phyloP scores from a whole-genome alignment of 2,329 filamentous ascomycete species.

The Paramyrothecium sp. region DNA sequence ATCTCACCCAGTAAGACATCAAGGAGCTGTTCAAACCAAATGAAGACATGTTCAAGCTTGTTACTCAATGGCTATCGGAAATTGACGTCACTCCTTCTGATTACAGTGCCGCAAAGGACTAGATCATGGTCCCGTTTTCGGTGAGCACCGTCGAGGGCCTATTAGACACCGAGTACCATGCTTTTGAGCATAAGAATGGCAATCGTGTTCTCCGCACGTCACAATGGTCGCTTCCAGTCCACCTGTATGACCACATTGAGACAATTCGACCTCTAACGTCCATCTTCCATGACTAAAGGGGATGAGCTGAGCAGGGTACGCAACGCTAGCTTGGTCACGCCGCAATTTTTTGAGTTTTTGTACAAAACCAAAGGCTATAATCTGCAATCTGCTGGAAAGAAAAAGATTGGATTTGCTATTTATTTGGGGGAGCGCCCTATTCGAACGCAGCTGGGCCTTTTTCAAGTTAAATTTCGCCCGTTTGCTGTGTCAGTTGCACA shows the following conservation, averaged over 20 bases:
- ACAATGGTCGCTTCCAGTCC: slow-evolving; percentile 3
- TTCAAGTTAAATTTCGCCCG: slow-evolving; percentile 1
- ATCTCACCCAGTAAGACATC: slow-evolving; percentile 3
- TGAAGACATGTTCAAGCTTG: slow-evolving; percentile 2
- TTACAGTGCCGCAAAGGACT: slow-evolving; percentile 2
- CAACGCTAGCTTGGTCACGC: slow-evolving; percentile 3
- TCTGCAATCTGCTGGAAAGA: background rate
- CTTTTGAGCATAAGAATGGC: slow-evolving; percentile 2
- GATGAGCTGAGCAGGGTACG: background rate
- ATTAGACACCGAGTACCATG: slow-evolving; percentile 1
- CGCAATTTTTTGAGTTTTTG: slow-evolving; percentile 1
- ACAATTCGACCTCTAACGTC: slow-evolving; percentile 4
- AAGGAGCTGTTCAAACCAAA: slow-evolving; percentile 2
- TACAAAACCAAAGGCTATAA: slow-evolving; percentile 6
- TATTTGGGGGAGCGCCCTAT: slow-evolving; percentile 2
- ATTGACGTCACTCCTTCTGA: background rate
- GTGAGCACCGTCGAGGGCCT: slow-evolving; percentile 1
- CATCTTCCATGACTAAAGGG: background rate
- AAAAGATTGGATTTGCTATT: slow-evolving; percentile 1
- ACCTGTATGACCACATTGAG: slow-evolving; percentile 4
- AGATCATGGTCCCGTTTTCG: background rate
- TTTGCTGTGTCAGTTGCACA: slow-evolving; percentile 2
- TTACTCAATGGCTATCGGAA: slow-evolving; percentile 1
- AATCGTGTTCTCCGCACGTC: background rate
- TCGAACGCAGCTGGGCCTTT: background rate